These are phyloP conservation scores for Xerophyta viscosa DNA, from an alignment of 106 monocot species.

Conservation along the genomic window DNA sequence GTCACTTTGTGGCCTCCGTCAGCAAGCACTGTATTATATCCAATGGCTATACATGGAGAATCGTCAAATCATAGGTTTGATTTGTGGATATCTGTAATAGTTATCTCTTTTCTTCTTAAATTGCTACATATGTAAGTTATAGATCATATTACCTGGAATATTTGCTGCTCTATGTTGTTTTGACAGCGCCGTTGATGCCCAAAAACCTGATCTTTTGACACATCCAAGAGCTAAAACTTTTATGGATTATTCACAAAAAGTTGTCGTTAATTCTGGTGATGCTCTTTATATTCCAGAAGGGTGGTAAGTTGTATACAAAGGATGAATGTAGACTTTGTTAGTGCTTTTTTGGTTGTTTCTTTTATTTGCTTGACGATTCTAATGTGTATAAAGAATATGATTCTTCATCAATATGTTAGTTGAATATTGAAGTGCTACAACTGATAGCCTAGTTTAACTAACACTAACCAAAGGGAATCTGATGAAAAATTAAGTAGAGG, in stretches of 20 bases:
- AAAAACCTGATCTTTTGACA: conserved; percentile 46
- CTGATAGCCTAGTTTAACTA: too few species aligned
- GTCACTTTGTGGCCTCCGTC: conserved; percentile 88
- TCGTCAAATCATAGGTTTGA: conserved; percentile 95
- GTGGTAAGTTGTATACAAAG: conserved; percentile 83
- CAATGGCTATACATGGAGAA: conserved; percentile 87
- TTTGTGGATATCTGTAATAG: too few species aligned
- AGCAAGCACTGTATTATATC: conserved; percentile 60
- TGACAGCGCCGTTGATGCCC: conserved; percentile 61
- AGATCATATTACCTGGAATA: neutral
- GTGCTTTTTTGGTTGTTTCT: neutral
- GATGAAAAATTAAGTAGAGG: too few species aligned
- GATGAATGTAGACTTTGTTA: neutral
- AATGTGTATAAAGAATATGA: too few species aligned
- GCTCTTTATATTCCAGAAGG: conserved; percentile 97
- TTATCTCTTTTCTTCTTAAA: neutral
- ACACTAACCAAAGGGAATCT: too few species aligned
- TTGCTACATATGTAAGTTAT: neutral
- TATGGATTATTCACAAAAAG: conserved; percentile 54
- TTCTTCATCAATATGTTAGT: too few species aligned
- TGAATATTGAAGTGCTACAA: too few species aligned
- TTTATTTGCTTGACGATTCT: too few species aligned
- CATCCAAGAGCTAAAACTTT: conserved; percentile 56
- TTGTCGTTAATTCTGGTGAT: conserved; percentile 72
- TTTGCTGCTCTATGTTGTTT: neutral